Conservation (phyloP, 2,329 filamentous ascomycete species). For the Claviceps quebecensis region DNA sequence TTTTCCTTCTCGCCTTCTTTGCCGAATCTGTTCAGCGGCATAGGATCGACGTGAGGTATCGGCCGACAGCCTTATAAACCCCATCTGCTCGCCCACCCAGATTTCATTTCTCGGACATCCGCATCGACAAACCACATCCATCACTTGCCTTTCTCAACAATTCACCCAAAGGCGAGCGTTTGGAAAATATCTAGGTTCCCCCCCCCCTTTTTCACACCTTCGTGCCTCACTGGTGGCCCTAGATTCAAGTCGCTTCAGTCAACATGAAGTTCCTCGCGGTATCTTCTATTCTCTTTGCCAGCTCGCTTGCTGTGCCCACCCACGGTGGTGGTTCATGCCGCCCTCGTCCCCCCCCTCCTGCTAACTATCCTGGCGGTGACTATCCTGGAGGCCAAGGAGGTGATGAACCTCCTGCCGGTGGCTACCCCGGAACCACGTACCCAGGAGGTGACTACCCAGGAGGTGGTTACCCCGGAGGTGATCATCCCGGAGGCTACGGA, state of each 20-base stretch:
- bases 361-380: not conserved
- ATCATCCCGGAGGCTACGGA: not conserved
- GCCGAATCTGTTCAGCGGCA: not conserved
- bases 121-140: not conserved
- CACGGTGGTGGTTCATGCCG: slow-evolving; percentile 1
- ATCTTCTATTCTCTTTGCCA: slow-evolving; percentile 7
- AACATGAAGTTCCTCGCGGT: slow-evolving; percentile 9
- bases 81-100: not conserved
- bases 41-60: not conserved
- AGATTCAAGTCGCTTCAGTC: not conserved
- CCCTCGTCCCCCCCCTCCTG: slow-evolving; percentile 1
- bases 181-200: not conserved
- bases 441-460: not conserved
- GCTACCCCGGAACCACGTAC: not conserved
- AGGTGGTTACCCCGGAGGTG: not conserved
- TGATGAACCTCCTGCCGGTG: not conserved
- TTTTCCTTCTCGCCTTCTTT: not conserved
- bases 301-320: slow-evolving; percentile 8
- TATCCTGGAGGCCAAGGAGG: not conserved
- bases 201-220: not conserved
- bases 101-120: not conserved
- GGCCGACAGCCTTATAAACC: not conserved
- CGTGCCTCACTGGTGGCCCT: not conserved
- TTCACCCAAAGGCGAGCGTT: not conserved
- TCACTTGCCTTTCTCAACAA: not conserved